A percentile compares a stretch with the other conserved stretches of the same genome.
phyloP scores from a whole-genome alignment of 768 basidiomycete genomes.

The Mycena indigotica region DNA sequence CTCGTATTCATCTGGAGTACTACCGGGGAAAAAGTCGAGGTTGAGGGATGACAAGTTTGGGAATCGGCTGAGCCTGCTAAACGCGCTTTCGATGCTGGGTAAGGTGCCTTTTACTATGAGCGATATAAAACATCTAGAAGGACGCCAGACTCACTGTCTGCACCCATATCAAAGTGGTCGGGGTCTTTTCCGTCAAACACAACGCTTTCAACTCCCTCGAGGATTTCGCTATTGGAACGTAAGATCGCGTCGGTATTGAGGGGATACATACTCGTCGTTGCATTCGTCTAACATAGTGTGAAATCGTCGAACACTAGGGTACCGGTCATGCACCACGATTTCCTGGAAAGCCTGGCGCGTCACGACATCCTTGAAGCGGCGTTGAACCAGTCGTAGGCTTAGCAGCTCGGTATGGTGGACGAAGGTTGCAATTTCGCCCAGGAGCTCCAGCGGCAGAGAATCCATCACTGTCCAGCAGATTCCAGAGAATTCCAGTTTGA shows the following conservation, averaged over 20 bases:
- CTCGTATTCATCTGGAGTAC: not conserved
- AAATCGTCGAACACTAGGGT: slow-evolving; percentile 6
- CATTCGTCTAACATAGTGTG: slow-evolving; percentile 3
- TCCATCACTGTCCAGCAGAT: slow-evolving; percentile 5
- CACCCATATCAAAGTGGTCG: slow-evolving; percentile 15
- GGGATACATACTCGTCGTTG: not conserved
- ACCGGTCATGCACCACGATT: slow-evolving; percentile 5
- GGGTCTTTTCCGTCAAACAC: slow-evolving; percentile 4
- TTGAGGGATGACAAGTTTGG: slow-evolving; percentile 1
- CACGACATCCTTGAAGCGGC: slow-evolving; percentile 4
- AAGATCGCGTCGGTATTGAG: not conserved
- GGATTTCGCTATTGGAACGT: slow-evolving; percentile 1
- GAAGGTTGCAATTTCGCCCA: not conserved
- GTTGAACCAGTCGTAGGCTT: slow-evolving; percentile 5
- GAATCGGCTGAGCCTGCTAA: slow-evolving; percentile 6
- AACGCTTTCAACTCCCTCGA: slow-evolving; percentile 4
- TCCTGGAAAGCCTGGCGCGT: slow-evolving; percentile 1
- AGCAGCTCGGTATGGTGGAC: not conserved
- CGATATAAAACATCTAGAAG: no score
- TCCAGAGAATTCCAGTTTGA: not conserved
- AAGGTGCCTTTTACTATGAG: slow-evolving; percentile 3
- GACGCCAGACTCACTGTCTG: slow-evolving; percentile 4
- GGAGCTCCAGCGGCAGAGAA: slow-evolving; percentile 7
- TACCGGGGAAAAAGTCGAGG: slow-evolving; percentile 7
- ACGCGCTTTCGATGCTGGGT: not conserved